A percentile compares a stretch with the other conserved stretches of the same genome.
Evolutionary conservation across 2,329 filamentous ascomycete species (phyloP).

Genomic region (Ascochyta pisi): DNA sequence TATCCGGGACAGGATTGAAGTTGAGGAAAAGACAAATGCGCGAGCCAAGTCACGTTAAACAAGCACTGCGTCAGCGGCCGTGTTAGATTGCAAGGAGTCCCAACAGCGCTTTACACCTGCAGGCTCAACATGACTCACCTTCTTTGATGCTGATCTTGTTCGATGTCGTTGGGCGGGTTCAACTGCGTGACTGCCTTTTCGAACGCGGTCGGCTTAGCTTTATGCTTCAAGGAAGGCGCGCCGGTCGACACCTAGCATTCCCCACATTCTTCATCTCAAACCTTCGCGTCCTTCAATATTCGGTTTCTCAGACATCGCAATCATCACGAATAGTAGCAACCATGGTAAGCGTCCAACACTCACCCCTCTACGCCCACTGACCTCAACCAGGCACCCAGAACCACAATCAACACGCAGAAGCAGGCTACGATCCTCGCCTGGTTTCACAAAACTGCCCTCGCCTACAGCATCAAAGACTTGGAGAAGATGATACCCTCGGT

Average conservation of each 20-base stretch:
- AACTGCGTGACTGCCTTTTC: constrained; percentile 20
- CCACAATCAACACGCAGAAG: constrained; percentile 64
- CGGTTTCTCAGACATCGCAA: not conserved
- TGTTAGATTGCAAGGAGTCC: too few relatives aligned
- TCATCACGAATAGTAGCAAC: not conserved
- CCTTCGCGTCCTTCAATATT: not conserved
- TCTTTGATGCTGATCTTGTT: not conserved
- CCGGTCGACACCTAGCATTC: not conserved
- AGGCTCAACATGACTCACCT: not conserved
- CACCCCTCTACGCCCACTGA: constrained; percentile 15
- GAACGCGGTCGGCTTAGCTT: constrained; percentile 12
- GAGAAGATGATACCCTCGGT: constrained; percentile 69
- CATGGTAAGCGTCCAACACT: constrained; percentile 14
- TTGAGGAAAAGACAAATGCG: too few relatives aligned
- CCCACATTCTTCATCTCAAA: not conserved
- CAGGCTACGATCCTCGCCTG: constrained; percentile 64
- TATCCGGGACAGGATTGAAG: too few relatives aligned
- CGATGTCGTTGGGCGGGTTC: not conserved
- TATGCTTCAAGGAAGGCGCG: constrained; percentile 21
- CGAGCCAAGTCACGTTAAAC: too few relatives aligned
- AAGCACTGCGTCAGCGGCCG: too few relatives aligned
- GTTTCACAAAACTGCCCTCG: constrained; percentile 65
- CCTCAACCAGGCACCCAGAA: constrained; percentile 58
- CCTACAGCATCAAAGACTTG: constrained; percentile 71
- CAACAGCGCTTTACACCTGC: not conserved